A percentile compares a stretch with the other conserved stretches of the same genome.
Conservation (phyloP, 257 asterid species). For the Datura wrightii region DNA sequence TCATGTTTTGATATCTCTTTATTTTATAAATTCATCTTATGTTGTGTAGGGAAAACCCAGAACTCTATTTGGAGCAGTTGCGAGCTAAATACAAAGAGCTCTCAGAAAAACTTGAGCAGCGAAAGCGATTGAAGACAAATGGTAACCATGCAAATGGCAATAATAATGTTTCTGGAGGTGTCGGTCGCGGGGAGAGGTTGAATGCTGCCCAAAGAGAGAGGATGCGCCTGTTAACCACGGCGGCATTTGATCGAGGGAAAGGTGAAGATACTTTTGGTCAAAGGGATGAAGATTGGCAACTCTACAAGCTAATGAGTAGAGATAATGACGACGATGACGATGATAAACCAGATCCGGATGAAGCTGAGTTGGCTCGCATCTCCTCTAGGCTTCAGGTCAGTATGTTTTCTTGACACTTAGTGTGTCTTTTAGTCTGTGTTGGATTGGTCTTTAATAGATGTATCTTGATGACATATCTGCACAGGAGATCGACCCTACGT, state of each 20-base stretch:
- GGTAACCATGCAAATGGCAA: slow-evolving; percentile 80
- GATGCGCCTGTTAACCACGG: slow-evolving; percentile 97
- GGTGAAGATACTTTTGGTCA: slow-evolving; percentile 98
- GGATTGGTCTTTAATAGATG: neutral
- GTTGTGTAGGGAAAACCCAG: slow-evolving; percentile 78
- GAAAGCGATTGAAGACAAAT: slow-evolving; percentile 77
- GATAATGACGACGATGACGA: slow-evolving; percentile 90
- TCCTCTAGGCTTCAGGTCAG: slow-evolving; percentile 85
- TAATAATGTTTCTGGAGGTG: slow-evolving; percentile 78
- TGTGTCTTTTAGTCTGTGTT: neutral
- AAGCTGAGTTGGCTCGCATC: slow-evolving; percentile 82
- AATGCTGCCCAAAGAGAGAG: slow-evolving; percentile 91
- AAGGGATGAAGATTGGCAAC: slow-evolving; percentile 98
- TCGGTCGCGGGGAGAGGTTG: slow-evolving; percentile 97
- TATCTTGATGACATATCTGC: slow-evolving; percentile 29
- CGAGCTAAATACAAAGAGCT: slow-evolving; percentile 78
- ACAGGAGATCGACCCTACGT: slow-evolving; percentile 93
- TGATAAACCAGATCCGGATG: slow-evolving; percentile 70
- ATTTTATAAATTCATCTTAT: slow-evolving; percentile 28
- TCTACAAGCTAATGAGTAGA: slow-evolving; percentile 92
- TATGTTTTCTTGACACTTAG: neutral
- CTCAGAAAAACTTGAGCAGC: slow-evolving; percentile 83
- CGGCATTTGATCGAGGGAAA: slow-evolving; percentile 98
- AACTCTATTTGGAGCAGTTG: slow-evolving; percentile 84
- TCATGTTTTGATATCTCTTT: slow-evolving; percentile 1